phyloP scores from a whole-genome alignment of 371 early-diverging fungal genomes.

The Syncephalastrum monosporum region DNA sequence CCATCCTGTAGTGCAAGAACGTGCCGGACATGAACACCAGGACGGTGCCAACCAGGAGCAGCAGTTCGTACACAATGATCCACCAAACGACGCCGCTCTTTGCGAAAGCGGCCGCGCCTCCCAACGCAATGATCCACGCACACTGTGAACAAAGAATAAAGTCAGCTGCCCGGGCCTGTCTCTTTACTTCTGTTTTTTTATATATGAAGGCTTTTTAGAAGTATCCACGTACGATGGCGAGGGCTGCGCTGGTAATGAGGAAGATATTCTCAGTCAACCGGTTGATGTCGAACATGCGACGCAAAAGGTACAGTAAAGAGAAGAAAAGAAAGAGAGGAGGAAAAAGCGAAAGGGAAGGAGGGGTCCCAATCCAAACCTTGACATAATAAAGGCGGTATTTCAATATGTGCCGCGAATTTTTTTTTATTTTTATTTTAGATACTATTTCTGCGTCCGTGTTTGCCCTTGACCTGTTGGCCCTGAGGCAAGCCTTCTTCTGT shows the following conservation, averaged over 20 bases:
- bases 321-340: conserved; percentile 9
- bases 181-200: background rate
- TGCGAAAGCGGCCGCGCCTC: conserved; percentile 34
- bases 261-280: conserved; percentile 34
- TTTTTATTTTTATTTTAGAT: conserved; percentile 22
- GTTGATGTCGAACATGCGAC: conserved; percentile 15
- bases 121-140: conserved; percentile 45
- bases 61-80: conserved; percentile 41
- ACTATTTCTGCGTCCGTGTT: conserved; percentile 44
- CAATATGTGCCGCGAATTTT: too few relatives aligned
- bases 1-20: conserved; percentile 36
- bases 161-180: background rate
- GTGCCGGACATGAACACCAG: conserved; percentile 24
- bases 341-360: conserved; percentile 3
- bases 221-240: conserved; percentile 23
- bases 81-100: conserved; percentile 34
- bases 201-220: background rate
- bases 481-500: conserved; percentile 19
- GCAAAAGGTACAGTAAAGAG: conserved; percentile 1
- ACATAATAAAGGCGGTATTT: too few relatives aligned
- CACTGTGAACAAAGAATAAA: conserved; percentile 10
- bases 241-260: conserved; percentile 25
- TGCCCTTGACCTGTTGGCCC: conserved; percentile 52
- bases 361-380: background rate
- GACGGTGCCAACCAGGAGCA: conserved; percentile 25